Conservation (phyloP, 805 yeast genomes). For the Jamesozyma hellenica region DNA sequence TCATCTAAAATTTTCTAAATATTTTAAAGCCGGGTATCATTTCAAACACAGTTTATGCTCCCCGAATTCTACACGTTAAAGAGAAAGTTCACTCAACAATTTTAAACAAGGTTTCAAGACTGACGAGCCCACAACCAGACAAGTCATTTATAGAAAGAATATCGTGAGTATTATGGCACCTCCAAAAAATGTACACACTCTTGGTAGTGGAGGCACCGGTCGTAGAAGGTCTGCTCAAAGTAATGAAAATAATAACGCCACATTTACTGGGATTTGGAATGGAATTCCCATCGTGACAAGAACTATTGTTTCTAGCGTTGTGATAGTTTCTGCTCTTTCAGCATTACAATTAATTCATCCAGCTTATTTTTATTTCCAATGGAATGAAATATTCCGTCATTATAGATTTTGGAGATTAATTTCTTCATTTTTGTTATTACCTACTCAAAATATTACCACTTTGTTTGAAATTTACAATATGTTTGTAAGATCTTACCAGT, state of each 20-base stretch:
- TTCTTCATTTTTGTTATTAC: conserved; percentile 21
- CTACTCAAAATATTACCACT: conserved; percentile 18
- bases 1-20: background rate
- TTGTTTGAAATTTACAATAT: conserved; percentile 21
- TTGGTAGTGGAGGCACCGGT: conserved; percentile 2
- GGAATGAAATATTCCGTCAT: conserved; percentile 9
- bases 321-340: conserved; percentile 35
- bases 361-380: conserved; percentile 13
- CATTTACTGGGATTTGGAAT: conserved; percentile 9
- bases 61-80: too few species aligned
- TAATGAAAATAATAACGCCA: background rate
- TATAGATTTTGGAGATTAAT: conserved; percentile 25
- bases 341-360: conserved; percentile 28
- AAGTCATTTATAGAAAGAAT: too few species aligned
- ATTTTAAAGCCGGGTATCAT: too few species aligned
- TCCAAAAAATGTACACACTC: conserved; percentile 10
- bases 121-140: too few species aligned
- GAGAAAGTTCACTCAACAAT: too few species aligned
- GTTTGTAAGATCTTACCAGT: conserved; percentile 19
- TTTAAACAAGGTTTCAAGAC: too few species aligned
- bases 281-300: conserved; percentile 55
- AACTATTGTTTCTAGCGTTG: conserved; percentile 39
- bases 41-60: too few species aligned
- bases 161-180: conserved; percentile 4
- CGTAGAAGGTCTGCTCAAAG: background rate